Evolutionary conservation across 1,284 basidiomycete genomes (phyloP), one percentile per base, ranked within the genome.

Genomic region (Cutaneotrichosporon sp.): DNA sequence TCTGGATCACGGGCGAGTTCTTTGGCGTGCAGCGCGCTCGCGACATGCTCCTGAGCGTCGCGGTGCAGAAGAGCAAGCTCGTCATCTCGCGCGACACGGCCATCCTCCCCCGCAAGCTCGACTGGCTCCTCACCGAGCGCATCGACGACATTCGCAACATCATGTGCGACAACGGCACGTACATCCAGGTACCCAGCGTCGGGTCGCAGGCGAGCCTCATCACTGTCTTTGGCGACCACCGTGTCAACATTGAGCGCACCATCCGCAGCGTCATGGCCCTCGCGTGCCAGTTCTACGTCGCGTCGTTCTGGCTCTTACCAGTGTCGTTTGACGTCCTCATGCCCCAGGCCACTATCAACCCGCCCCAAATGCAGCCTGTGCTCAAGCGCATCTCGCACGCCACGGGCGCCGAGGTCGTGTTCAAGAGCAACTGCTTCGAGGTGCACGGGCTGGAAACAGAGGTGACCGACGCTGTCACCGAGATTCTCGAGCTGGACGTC

Each of bases 1-100:
- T 97, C 54, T 96, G 90, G 86, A 94, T 98, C 65, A 96, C 94
- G 0, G 94, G 94, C 50, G 93, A 97, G 75, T 97, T 93, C 72
- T 96, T 97, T 63, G 89, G 90, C 37, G 93, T 97, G 13, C 90
- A 96, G 72, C 79, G 94, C 46, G 94, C 94, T 3, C 80, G 88
- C 61, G 94, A 97, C 70, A 97, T 97, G 91, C 78, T 98, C 9
- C 86, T 85, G 70, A 88, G 92, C 70, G 80, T 92, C 22, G 88
- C 90, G 14, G 76, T 86, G 56, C 86, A 82, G 72, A 97, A 96
- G 92, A 87, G 85, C 72, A 94, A 96, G 72, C 82, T 84, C 47
- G 83, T 96, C 60, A 87, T 97, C 55, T 93, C 92, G 17, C 81
- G 92, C 58, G 92, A 97, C 69, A 91, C 90, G 4, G 88, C 90